Conservation (phyloP, 2,329 filamentous ascomycete genomes). For the Neurospora crassa region DNA sequence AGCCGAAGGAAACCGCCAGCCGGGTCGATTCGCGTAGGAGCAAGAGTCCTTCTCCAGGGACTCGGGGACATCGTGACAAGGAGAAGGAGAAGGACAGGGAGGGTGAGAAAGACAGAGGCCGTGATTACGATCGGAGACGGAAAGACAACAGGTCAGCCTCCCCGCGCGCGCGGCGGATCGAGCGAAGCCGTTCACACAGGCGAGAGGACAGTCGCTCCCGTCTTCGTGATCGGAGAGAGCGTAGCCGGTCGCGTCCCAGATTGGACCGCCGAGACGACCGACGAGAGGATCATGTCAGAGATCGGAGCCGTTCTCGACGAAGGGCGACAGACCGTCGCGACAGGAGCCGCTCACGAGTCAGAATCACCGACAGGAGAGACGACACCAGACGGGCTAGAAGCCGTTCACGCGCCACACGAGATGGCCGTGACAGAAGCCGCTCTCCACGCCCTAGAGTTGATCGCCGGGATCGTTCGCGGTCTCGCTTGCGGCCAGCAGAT, state of each 20-base stretch:
- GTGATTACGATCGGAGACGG: slow-evolving; percentile 19
- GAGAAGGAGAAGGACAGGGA: slow-evolving; percentile 24
- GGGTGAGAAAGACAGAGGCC: slow-evolving; percentile 21
- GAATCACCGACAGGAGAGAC: slow-evolving; percentile 20
- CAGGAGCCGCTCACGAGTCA: slow-evolving; percentile 17
- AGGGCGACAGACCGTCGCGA: slow-evolving; percentile 18
- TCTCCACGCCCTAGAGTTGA: slow-evolving; percentile 19
- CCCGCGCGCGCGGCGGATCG: slow-evolving; percentile 13
- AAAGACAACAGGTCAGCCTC: slow-evolving; percentile 16
- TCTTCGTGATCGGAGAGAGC: slow-evolving; percentile 19
- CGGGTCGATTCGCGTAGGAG: slow-evolving; percentile 23
- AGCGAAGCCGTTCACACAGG: slow-evolving; percentile 20
- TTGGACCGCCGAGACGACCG: slow-evolving; percentile 13
- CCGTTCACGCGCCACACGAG: slow-evolving; percentile 16
- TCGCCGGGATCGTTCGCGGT: slow-evolving; percentile 21
- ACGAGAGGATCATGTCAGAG: slow-evolving; percentile 16
- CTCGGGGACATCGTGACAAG: slow-evolving; percentile 14
- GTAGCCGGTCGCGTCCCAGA: slow-evolving; percentile 18
- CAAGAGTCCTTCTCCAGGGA: slow-evolving; percentile 20
- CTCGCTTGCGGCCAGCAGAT: slow-evolving; percentile 16
- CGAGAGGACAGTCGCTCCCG: slow-evolving; percentile 20
- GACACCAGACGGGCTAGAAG: slow-evolving; percentile 15
- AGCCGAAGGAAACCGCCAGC: slow-evolving; percentile 17
- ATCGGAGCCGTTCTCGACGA: slow-evolving; percentile 18
- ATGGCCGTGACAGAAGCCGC: slow-evolving; percentile 19